phyloP scores from a whole-genome alignment of 2,329 filamentous ascomycete species.

The Cercospora sojina region DNA sequence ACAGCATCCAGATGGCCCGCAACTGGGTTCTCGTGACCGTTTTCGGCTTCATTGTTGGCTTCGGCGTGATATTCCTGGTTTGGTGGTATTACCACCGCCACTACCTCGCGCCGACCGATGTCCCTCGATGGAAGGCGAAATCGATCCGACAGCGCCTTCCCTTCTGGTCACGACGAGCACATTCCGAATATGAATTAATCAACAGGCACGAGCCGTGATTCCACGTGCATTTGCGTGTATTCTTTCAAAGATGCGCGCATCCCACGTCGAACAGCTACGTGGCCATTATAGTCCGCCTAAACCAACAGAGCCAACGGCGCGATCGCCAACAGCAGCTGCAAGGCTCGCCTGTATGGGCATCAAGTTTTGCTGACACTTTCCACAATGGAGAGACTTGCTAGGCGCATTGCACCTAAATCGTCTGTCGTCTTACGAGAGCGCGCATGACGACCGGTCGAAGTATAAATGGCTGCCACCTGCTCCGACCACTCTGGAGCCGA shows the following conservation, averaged over 20 bases:
- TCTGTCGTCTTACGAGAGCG: background rate
- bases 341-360: background rate
- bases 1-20: slow-evolving; percentile 39
- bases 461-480: background rate
- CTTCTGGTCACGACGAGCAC: slow-evolving; percentile 34
- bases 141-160: slow-evolving; percentile 28
- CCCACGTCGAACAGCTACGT: background rate
- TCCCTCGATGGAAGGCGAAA: slow-evolving; percentile 31
- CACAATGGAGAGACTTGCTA: background rate
- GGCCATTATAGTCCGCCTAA: background rate
- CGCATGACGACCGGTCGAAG: background rate
- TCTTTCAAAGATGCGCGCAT: background rate
- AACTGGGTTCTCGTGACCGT: slow-evolving; percentile 58
- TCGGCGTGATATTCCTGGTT: slow-evolving; percentile 47
- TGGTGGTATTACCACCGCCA: slow-evolving; percentile 55
- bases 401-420: background rate
- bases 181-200: slow-evolving; percentile 35
- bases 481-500: background rate
- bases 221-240: background rate
- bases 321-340: background rate
- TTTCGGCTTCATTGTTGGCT: slow-evolving; percentile 51
- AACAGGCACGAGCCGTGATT: slow-evolving; percentile 32
- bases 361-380: background rate
- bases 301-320: background rate
- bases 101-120: slow-evolving; percentile 27